Evolutionary conservation across 2,329 filamentous ascomycete species (phyloP), one percentile per base, ranked within the genome.

Genomic region (Colletotrichum sp.): DNA sequence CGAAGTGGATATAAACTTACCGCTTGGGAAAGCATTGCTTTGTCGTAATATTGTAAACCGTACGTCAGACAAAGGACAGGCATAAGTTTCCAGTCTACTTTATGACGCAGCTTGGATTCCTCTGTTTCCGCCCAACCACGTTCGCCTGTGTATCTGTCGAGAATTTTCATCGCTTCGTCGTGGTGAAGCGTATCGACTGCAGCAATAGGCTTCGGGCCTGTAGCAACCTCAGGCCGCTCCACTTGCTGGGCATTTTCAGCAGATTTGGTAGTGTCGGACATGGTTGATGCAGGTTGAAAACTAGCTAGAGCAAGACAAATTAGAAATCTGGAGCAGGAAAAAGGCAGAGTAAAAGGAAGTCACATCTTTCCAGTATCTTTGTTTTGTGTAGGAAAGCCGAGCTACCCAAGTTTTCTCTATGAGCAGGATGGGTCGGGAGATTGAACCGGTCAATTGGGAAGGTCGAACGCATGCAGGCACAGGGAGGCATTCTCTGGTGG

Each of bases 71-170:
- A 81, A 16, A 82, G 77, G 18, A 90, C 83, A 1, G 88, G 86
- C 82, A 89, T 84, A 1, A 89, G 80, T 32, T 82, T 82, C 78
- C 83, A 83, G 78, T 89, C 87, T 44, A 88, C 83, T 73, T 85
- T 87, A 28, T 83, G 82, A 6, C 84, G 79, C 7, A 89, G 78
- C 52, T 80, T 85, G 65, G 85, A 85, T 78, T 88, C 86, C 75
- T 88, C 87, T 13, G 81, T 77, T 0, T 83, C 80, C 0, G 84
- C 85, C 88, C 88, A 90, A 4, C 77, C 79, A 67, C 82, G 78
- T 9, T 87, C 85, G 6, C 87, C 88, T 7, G 80, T 77, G 75
- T 89, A 89, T 34, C 79, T 79, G 24, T 81, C 82, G 16, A 89
- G 78, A 10, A 89, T 84, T 68, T 84, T 84, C 60, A 87, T 75